Conservation (phyloP, 495 filamentous ascomycete species). For the Aspergillus panamensis region DNA sequence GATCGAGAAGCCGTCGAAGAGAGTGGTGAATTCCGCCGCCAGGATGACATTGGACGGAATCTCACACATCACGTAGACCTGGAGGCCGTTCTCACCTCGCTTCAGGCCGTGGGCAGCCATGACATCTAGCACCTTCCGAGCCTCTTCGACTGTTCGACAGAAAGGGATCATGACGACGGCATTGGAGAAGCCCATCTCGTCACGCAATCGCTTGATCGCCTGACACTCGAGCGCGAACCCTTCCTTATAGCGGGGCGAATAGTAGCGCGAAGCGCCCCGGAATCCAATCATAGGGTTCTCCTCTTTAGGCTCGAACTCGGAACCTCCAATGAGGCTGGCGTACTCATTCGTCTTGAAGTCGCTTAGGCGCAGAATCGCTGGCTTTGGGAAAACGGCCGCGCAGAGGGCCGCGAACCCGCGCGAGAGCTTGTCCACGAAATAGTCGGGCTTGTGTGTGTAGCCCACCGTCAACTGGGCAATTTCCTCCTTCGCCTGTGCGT, state of each 20-base stretch:
- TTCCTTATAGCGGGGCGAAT: slow-evolving; percentile 35
- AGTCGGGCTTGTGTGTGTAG: slow-evolving; percentile 33
- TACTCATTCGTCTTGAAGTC: slow-evolving; percentile 44
- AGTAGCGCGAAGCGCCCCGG: slow-evolving; percentile 38
- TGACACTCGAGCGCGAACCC: slow-evolving; percentile 38
- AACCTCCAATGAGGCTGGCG: slow-evolving; percentile 34
- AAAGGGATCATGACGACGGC: slow-evolving; percentile 40
- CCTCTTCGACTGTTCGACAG: slow-evolving; percentile 34
- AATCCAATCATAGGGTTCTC: slow-evolving; percentile 41
- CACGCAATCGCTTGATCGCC: slow-evolving; percentile 35
- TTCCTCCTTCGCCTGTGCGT: slow-evolving; percentile 22
- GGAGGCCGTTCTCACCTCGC: slow-evolving; percentile 30
- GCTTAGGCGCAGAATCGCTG: slow-evolving; percentile 35
- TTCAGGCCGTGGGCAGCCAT: slow-evolving; percentile 33
- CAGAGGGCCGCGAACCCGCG: slow-evolving; percentile 35
- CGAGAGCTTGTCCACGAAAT: slow-evolving; percentile 37
- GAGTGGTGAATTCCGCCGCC: slow-evolving; percentile 25
- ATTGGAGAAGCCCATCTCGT: slow-evolving; percentile 35
- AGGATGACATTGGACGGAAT: slow-evolving; percentile 39
- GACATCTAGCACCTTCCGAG: slow-evolving; percentile 28
- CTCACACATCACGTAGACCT: slow-evolving; percentile 41
- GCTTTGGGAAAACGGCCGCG: slow-evolving; percentile 30
- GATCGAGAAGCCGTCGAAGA: slow-evolving; percentile 41
- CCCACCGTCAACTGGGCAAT: slow-evolving; percentile 28
- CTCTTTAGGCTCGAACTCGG: slow-evolving; percentile 34